Conservation (phyloP, 768 basidiomycete genomes). For the Naganishia friedmannii region DNA sequence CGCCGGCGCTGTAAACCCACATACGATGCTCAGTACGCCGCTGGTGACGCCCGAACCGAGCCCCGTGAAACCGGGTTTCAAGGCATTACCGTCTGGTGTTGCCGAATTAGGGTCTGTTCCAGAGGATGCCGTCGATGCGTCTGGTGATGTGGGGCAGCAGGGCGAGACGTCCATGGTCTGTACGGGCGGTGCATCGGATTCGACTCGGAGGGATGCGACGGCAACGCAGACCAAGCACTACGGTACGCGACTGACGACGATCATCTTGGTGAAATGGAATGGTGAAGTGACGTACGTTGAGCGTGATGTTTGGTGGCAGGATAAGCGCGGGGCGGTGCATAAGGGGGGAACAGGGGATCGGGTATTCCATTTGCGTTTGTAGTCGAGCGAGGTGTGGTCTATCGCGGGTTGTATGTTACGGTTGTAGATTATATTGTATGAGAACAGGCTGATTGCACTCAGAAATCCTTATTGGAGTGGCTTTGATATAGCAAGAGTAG, state of each 20-base stretch:
- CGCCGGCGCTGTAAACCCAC: neutral
- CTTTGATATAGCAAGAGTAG: no score
- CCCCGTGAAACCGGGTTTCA: neutral
- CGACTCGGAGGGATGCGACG: neutral
- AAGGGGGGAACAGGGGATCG: conserved; percentile 33
- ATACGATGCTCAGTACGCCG: conserved; percentile 22
- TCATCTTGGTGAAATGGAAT: conserved; percentile 44
- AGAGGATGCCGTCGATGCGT: neutral
- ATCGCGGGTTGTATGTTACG: no score
- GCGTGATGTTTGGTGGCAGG: conserved; percentile 39
- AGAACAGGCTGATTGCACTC: no score
- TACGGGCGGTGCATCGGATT: neutral
- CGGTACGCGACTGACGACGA: conserved; percentile 46
- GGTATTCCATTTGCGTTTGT: conserved; percentile 7
- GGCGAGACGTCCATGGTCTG: no score
- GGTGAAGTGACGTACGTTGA: conserved; percentile 46
- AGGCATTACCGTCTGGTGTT: neutral
- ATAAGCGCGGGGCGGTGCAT: conserved; percentile 30
- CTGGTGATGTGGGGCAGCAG: no score
- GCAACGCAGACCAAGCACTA: conserved; percentile 36
- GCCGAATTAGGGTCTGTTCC: neutral
- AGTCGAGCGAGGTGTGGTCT: conserved; percentile 31
- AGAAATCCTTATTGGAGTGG: no score
- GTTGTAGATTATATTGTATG: no score
- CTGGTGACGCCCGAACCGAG: conserved; percentile 3